Evolutionary conservation across 2,329 filamentous ascomycete genomes (phyloP).

Genomic region (Pseudogymnoascus sp.): DNA sequence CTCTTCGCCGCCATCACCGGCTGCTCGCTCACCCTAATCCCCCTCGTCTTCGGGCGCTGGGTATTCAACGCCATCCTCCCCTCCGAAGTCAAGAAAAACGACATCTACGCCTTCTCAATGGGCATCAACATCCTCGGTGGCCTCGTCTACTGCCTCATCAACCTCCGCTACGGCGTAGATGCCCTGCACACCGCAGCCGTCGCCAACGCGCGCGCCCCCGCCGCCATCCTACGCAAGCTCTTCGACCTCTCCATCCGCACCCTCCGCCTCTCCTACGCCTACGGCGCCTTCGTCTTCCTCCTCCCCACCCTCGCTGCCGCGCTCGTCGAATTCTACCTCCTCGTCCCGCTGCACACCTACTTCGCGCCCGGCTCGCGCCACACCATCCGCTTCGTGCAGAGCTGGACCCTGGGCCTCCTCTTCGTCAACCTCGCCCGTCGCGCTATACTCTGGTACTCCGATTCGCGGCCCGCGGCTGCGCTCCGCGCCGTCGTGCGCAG

Average conservation of each 20-base stretch:
- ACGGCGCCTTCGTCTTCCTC: conserved; percentile 63
- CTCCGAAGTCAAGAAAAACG: conserved; percentile 67
- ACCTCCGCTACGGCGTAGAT: conserved; percentile 34
- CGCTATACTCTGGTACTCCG: conserved; percentile 43
- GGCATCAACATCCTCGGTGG: conserved; percentile 76
- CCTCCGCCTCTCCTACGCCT: conserved; percentile 60
- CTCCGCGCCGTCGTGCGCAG: conserved; percentile 64
- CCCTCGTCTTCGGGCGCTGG: conserved; percentile 73
- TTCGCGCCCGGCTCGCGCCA: conserved; percentile 40
- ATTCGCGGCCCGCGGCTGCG: conserved; percentile 64
- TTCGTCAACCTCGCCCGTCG: conserved; percentile 75
- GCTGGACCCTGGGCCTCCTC: conserved; percentile 87
- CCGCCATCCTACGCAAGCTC: conserved; percentile 20
- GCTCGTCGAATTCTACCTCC: conserved; percentile 78
- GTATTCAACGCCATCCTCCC: conserved; percentile 70
- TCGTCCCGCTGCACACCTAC: conserved; percentile 57
- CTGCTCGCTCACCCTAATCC: conserved; percentile 75
- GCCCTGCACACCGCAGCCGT: conserved; percentile 24
- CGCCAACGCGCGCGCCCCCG: conserved; percentile 22
- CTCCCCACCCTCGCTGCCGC: conserved; percentile 74
- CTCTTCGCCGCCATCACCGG: conserved; percentile 83
- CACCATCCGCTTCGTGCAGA: conserved; percentile 78
- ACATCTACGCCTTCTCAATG: conserved; percentile 91
- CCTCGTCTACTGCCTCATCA: conserved; percentile 51
- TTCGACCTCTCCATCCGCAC: conserved; percentile 14